Percentiles rank a stretch among this genome's conserved stretches.
Conservation (phyloP, 2,329 filamentous ascomycete species). For the Phaeomoniella chlamydospora region DNA sequence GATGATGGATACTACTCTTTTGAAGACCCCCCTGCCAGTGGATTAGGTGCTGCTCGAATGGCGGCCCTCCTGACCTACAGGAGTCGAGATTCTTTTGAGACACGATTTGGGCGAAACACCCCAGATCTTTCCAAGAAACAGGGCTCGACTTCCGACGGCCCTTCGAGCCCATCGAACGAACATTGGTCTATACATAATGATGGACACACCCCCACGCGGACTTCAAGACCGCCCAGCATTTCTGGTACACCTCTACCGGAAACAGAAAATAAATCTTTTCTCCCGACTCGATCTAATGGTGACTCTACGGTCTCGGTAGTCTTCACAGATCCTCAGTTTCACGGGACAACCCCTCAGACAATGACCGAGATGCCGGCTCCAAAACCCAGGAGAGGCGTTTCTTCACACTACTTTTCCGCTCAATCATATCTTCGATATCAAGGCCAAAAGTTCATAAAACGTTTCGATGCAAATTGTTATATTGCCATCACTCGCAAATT, state of each 20-base stretch:
- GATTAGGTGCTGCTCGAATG: slow-evolving; percentile 90
- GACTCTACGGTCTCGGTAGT: slow-evolving; percentile 15
- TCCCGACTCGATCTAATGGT: slow-evolving; percentile 10
- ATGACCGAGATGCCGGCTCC: slow-evolving; percentile 16
- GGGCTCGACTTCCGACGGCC: slow-evolving; percentile 34
- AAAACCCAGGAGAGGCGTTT: slow-evolving; percentile 21
- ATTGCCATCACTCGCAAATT: slow-evolving; percentile 97
- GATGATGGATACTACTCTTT: slow-evolving; percentile 92
- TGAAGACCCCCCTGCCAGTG: slow-evolving; percentile 70
- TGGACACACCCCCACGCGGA: slow-evolving; percentile 52
- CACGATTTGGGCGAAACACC: slow-evolving; percentile 83
- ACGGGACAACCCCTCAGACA: slow-evolving; percentile 44
- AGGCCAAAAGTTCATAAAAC: slow-evolving; percentile 87
- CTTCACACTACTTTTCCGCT: slow-evolving; percentile 82
- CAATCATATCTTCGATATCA: slow-evolving; percentile 97
- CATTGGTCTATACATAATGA: slow-evolving; percentile 77
- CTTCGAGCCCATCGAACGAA: slow-evolving; percentile 46
- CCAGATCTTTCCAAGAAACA: slow-evolving; percentile 64
- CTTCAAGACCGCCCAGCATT: slow-evolving; percentile 29
- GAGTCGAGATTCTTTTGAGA: slow-evolving; percentile 92
- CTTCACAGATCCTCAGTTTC: slow-evolving; percentile 54
- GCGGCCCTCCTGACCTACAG: slow-evolving; percentile 89
- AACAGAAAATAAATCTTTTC: background rate
- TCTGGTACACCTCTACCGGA: slow-evolving; percentile 5
- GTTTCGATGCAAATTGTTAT: slow-evolving; percentile 97